phyloP scores from a whole-genome alignment of 2,329 filamentous ascomycete species.

The Mycosphaerella arachidis region DNA sequence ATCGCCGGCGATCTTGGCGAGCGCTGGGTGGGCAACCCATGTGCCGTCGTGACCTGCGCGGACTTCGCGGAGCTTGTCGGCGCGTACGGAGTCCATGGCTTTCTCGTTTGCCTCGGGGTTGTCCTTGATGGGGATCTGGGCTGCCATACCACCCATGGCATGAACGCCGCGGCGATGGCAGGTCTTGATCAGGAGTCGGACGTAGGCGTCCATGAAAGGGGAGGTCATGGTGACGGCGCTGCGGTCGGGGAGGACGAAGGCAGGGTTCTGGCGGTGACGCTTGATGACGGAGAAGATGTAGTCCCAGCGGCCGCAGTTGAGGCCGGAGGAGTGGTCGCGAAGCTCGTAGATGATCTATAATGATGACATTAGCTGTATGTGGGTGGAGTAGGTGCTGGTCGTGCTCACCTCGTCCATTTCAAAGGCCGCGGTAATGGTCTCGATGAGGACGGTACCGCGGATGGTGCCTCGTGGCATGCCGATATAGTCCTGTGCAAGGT shows the following conservation, averaged over 20 bases:
- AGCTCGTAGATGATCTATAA: constrained; percentile 92
- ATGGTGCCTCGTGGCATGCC: constrained; percentile 87
- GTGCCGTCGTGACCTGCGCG: constrained; percentile 93
- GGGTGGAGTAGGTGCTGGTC: neutral
- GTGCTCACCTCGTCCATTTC: constrained; percentile 86
- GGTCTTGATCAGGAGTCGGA: constrained; percentile 95
- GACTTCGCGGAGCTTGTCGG: constrained; percentile 94
- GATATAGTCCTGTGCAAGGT: constrained; percentile 88
- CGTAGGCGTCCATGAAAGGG: constrained; percentile 97
- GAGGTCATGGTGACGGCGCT: constrained; percentile 93
- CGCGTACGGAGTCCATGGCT: constrained; percentile 52
- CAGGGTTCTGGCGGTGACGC: constrained; percentile 92
- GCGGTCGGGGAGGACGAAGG: constrained; percentile 90
- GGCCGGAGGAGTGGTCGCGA: constrained; percentile 87
- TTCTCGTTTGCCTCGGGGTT: constrained; percentile 54
- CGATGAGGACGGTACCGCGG: constrained; percentile 90
- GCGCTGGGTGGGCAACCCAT: constrained; percentile 94
- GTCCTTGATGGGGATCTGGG: constrained; percentile 97
- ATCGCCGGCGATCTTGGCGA: constrained; percentile 81
- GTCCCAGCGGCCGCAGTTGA: constrained; percentile 99
- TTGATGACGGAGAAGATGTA: constrained; percentile 99
- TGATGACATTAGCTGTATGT: constrained; percentile 20
- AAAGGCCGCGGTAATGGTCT: constrained; percentile 95
- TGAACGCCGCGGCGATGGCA: constrained; percentile 97
- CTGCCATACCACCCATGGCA: constrained; percentile 98